Evolutionary conservation across 2,329 filamentous ascomycete species (phyloP).

Genomic region (Anthostomella pinea): DNA sequence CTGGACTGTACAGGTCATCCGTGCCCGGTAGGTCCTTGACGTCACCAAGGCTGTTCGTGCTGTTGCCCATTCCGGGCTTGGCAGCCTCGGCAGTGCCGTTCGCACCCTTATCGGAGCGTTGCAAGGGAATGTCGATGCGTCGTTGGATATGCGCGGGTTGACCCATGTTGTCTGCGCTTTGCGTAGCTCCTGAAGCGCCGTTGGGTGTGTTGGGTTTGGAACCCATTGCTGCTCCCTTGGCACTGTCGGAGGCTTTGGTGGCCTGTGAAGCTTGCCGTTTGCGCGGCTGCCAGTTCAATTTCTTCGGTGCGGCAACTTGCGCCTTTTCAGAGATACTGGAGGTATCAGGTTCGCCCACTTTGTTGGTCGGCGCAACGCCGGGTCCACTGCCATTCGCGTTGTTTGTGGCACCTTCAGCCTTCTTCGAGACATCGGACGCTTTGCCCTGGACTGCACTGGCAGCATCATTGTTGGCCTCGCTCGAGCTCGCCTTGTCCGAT

Average conservation of each 20-base stretch:
- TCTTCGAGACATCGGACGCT: slow-evolving; percentile 20
- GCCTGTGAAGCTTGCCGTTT: not conserved
- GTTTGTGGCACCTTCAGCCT: slow-evolving; percentile 15
- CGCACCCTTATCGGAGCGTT: slow-evolving; percentile 18
- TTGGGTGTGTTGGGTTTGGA: not conserved
- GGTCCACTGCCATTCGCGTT: slow-evolving; percentile 4
- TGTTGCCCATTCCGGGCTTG: slow-evolving; percentile 11
- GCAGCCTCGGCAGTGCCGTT: slow-evolving; percentile 11
- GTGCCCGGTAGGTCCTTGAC: slow-evolving; percentile 23
- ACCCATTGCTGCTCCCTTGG: not conserved
- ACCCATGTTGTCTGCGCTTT: slow-evolving; percentile 30
- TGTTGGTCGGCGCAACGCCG: slow-evolving; percentile 9
- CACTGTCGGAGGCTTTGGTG: not conserved
- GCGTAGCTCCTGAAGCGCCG: slow-evolving; percentile 2
- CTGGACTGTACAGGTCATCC: slow-evolving; percentile 20
- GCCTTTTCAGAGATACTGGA: slow-evolving; percentile 18
- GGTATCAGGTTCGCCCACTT: slow-evolving; percentile 20
- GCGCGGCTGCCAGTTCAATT: not conserved
- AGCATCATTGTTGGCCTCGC: not conserved
- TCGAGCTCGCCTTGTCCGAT: not conserved
- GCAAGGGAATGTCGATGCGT: slow-evolving; percentile 32
- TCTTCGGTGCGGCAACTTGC: slow-evolving; percentile 8
- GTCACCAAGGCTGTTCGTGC: slow-evolving; percentile 19
- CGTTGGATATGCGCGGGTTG: slow-evolving; percentile 29
- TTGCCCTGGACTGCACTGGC: not conserved